These are phyloP conservation scores for Effrenium voratum DNA, from an alignment of 73 alveolate genomes.

Conservation along the genomic window DNA sequence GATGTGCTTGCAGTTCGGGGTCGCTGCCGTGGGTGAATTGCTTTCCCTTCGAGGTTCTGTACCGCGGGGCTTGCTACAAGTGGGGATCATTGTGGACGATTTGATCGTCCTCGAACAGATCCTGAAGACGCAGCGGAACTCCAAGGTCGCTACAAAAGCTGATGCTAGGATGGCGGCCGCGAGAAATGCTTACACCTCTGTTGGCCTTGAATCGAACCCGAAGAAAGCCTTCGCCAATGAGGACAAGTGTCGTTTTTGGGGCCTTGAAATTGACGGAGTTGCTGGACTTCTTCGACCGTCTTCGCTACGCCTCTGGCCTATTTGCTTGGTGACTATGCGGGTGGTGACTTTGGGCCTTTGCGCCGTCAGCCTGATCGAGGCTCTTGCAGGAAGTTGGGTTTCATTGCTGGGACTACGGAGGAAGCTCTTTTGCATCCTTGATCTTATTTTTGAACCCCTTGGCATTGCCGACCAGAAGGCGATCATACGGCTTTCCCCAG, in stretches of 20 bases:
- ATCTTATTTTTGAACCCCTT: not conserved
- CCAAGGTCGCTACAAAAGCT: not conserved
- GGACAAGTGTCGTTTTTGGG: not conserved
- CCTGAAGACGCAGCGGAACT: not conserved
- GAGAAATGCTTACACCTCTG: not conserved
- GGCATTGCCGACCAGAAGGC: not conserved
- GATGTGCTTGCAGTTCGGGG: not conserved
- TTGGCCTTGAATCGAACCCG: not conserved
- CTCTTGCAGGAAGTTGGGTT: not conserved
- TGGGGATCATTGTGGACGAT: constrained; percentile 1
- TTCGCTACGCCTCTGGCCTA: not conserved
- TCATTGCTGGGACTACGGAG: not conserved
- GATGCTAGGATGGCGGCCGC: not conserved
- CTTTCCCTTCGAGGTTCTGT: not conserved
- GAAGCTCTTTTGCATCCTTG: not conserved
- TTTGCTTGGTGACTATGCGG: not conserved
- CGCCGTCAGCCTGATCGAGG: not conserved
- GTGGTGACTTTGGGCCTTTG: not conserved
- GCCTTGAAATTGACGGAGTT: not conserved
- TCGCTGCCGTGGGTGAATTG: not conserved
- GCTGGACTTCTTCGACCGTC: not conserved
- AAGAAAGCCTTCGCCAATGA: not conserved
- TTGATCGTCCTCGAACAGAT: not conserved
- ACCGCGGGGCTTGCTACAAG: not conserved
- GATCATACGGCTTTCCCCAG: not conserved